Evolutionary conservation across 2,329 filamentous ascomycete species (phyloP), one percentile per base, ranked within the genome.

Genomic region (Talaromyces sp.): DNA sequence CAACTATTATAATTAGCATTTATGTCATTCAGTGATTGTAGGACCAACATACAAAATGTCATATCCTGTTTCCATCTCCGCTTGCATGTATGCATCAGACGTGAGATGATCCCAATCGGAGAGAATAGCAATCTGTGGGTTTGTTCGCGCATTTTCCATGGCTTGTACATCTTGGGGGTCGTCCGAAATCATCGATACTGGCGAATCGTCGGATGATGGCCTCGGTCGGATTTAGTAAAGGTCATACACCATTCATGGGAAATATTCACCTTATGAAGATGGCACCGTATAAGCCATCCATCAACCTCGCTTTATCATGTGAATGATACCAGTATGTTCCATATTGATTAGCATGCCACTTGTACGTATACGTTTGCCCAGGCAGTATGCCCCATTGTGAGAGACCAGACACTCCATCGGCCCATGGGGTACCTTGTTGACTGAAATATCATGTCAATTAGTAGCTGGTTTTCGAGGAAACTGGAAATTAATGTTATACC

Each of bases 331-430:
- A 62, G 20, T 47, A 48, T 10, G 57, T 60, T 47, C 57, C 57
- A 49, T 57, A 55, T 29, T 60, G 52, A 16, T 49, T 54, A 19
- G 52, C 57, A 5, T 49, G 52, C 55, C 81, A 86, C 17, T 72
- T 71, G 60, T 86, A 82, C 1, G 70, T 72, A 62, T 79, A 86
- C 24, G 65, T 74, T 6, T 66, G 65, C 1, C 79, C 79, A 0
- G 82, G 77, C 8, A 71, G 65, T 47, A 86, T 83, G 6, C 77
- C 71, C 6, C 71, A 72, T 60, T 86, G 83, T 0, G 78, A 77
- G 2, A 86, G 66, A 1, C 83, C 83, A 1, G 82, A 80, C 0
- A 83, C 79, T 17, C 84, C 84, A 52, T 86, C 84, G 0, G 82
- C 77, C 82, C 81, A 85, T 0, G 82, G 80, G 0, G 81, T 84